Percentiles rank a stretch among this genome's conserved stretches.
Evolutionary conservation across 2,329 filamentous ascomycete species (phyloP).

Genomic region (Trichoderma arundinaceum): DNA sequence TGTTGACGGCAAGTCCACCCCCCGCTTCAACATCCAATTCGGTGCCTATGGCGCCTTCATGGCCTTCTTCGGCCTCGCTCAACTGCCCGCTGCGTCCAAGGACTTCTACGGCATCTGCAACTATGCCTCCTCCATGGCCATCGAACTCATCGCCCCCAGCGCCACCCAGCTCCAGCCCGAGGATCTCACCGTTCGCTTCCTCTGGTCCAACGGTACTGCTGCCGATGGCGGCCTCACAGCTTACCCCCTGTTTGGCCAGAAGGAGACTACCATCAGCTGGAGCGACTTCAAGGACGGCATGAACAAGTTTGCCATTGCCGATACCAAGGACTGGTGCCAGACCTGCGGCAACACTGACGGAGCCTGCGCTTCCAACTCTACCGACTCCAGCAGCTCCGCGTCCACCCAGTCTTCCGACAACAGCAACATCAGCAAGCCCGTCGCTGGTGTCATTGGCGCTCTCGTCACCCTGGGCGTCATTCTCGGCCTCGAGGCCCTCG

Average conservation of each 20-base stretch:
- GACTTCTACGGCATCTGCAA: conserved; percentile 80
- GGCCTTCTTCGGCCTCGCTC: conserved; percentile 66
- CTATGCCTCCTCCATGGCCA: conserved; percentile 81
- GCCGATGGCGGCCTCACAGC: conserved; percentile 55
- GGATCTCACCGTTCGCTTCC: conserved; percentile 64
- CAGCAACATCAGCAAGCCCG: conserved; percentile 65
- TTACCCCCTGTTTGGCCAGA: conserved; percentile 66
- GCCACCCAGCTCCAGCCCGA: conserved; percentile 51
- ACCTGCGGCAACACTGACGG: conserved; percentile 76
- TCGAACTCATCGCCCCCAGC: conserved; percentile 72
- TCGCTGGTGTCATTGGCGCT: conserved; percentile 85
- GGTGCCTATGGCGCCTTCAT: conserved; percentile 67
- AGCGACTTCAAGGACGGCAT: conserved; percentile 68
- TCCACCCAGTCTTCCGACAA: conserved; percentile 36
- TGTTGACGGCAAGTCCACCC: conserved; percentile 48
- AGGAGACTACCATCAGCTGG: conserved; percentile 66
- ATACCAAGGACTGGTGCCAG: conserved; percentile 72
- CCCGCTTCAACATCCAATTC: conserved; percentile 60
- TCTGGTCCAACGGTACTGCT: conserved; percentile 65
- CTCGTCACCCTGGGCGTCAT: conserved; percentile 63
- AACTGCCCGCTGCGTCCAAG: conserved; percentile 55
- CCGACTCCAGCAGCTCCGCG: conserved; percentile 36
- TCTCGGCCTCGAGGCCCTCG: conserved; percentile 51
- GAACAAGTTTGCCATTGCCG: conserved; percentile 68
- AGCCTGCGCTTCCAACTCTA: conserved; percentile 58